phyloP scores from a whole-genome alignment of 2,329 filamentous ascomycete species.

The Helotiales sp. region DNA sequence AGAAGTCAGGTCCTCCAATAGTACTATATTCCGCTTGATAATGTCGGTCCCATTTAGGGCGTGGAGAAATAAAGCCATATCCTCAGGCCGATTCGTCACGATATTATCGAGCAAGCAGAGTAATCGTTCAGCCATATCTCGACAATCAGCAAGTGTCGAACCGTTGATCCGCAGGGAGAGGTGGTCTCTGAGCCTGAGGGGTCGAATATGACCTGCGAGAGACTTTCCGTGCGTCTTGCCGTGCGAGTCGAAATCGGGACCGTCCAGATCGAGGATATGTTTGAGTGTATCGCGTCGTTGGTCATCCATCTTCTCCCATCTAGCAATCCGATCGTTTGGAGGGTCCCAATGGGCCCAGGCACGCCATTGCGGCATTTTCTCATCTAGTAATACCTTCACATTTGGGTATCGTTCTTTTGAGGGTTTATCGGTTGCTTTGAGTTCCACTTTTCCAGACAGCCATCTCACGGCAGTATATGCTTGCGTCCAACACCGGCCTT shows the following conservation, averaged over 20 bases:
- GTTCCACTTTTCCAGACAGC: background rate
- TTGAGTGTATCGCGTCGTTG: background rate
- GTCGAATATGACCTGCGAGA: background rate
- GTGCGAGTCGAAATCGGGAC: background rate
- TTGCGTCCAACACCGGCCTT: background rate
- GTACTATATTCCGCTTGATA: background rate
- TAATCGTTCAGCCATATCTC: background rate
- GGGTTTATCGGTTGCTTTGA: background rate
- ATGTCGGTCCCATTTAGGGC: background rate
- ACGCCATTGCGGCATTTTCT: background rate
- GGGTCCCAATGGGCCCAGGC: background rate
- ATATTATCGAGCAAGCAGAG: background rate
- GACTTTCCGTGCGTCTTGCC: background rate
- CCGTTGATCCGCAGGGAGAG: background rate
- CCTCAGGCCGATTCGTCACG: background rate
- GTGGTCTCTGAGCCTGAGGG: background rate
- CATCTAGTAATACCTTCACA: background rate
- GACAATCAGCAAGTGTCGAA: background rate
- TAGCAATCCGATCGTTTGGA: background rate
- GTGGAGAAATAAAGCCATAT: background rate
- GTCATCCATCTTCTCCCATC: background rate
- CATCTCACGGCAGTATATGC: background rate
- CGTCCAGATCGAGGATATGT: background rate
- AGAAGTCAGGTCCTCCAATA: background rate
- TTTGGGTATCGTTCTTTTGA: background rate